Evolutionary conservation across 805 yeast genomes (phyloP), one percentile per base, ranked within the genome.

Genomic region (Ogataea siamensis): DNA sequence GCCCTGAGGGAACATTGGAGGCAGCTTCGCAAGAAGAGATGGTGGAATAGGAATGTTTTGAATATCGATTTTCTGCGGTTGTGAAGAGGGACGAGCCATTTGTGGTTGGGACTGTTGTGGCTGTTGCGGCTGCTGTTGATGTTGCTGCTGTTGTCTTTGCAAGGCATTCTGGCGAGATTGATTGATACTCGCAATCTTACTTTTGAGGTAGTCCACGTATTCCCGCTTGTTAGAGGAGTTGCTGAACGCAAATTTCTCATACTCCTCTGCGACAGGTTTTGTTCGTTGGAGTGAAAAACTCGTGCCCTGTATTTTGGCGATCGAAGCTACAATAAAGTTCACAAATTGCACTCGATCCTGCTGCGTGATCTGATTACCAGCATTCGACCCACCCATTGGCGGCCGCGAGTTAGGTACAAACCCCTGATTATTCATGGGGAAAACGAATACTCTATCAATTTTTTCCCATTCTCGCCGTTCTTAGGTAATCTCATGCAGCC

Each of bases 21-120:
- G 94, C 32, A 87, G 73, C 51, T 76, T 76, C 37, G 73, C 68
- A 14, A 87, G 62, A 17, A 87, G 58, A 2, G 77, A 74, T 11
- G 74, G 74, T 0, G 95, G 95, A 34, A 88, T 86, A 3, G 86
- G 87, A 2, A 78, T 64, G 28, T 76, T 77, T 45, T 81, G 75
- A 55, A 85, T 63, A 39, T 71, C 74, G 20, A 67, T 53, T 23
- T 53, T 58, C 19, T 32, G 47, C 4, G 35, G 31, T 14, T 28
- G 46, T 6, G 31, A 38, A 15, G 40, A 39, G 11, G 37, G 22
- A 37, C 34, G 31, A 4, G 23, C 18, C 30, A 40, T 28, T 25
- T 42, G 51, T 28, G 55, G 58, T 36, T 49, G 58, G 37, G 51
- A 55, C 23, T 51, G 58, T 24, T 55, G 62, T 22, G 45, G 55